Percentiles rank a stretch among this genome's conserved stretches.
phyloP scores from a whole-genome alignment of 2,329 filamentous ascomycete species.

The Daldinia sp. region DNA sequence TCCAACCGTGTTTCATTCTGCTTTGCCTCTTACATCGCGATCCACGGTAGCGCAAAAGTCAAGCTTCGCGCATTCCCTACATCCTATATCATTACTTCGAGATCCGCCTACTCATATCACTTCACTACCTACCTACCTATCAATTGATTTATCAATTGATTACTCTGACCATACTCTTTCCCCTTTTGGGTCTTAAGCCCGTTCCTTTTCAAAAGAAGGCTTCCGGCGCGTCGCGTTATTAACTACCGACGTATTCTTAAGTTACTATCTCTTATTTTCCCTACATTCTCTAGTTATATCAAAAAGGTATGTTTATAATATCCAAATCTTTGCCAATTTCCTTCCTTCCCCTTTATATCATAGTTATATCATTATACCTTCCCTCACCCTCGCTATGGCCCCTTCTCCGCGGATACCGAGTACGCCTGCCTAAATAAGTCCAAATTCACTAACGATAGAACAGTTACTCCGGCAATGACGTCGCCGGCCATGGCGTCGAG shows the following conservation, averaged over 20 bases:
- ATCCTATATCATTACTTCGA: neutral
- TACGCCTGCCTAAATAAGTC: neutral
- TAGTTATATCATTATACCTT: neutral
- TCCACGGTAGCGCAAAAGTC: neutral
- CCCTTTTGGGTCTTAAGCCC: neutral
- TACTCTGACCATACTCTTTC: neutral
- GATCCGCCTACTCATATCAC: neutral
- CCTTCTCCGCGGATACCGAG: neutral
- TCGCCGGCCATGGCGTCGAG: conserved; percentile 33
- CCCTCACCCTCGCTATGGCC: neutral
- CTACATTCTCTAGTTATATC: neutral
- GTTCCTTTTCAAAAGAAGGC: neutral
- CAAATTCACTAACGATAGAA: conserved; percentile 10
- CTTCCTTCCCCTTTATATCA: neutral
- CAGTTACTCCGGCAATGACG: neutral
- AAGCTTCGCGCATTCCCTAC: neutral
- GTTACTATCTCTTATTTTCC: neutral
- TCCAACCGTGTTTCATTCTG: neutral
- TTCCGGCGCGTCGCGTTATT: neutral
- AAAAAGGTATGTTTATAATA: neutral
- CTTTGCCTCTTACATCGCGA: neutral
- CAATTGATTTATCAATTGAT: neutral
- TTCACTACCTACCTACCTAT: neutral
- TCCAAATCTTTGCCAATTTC: neutral
- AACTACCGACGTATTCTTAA: neutral